Evolutionary conservation across 768 basidiomycete genomes (phyloP).

Genomic region (Sporobolomyces pararoseus): DNA sequence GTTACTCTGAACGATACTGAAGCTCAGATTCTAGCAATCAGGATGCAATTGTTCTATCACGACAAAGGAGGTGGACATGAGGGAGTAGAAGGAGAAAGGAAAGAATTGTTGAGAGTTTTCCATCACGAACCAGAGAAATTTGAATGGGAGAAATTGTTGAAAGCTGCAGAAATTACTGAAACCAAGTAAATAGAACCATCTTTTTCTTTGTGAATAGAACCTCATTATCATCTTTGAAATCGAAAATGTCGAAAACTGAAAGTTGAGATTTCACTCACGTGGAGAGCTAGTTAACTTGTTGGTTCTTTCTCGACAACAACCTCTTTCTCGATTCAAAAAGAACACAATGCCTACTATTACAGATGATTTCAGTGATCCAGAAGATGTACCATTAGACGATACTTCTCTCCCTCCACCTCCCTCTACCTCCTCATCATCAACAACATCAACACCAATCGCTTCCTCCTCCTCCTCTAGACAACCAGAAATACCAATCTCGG

Average conservation of each 20-base stretch:
- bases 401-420: not conserved
- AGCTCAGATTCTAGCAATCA: constrained; percentile 74
- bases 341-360: constrained; percentile 33
- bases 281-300: not conserved
- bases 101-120: constrained; percentile 63
- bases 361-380: constrained; percentile 38
- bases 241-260: too few species aligned
- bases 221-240: too few species aligned
- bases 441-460: too few species aligned
- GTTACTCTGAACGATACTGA: constrained; percentile 66
- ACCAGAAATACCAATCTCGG: not conserved
- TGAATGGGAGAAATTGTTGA: constrained; percentile 73
- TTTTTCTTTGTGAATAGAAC: too few species aligned
- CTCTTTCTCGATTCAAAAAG: not conserved
- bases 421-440: constrained; percentile 2
- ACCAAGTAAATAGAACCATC: not conserved
- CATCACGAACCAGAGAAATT: constrained; percentile 75
- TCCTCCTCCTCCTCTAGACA: not conserved
- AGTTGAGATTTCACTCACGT: too few species aligned
- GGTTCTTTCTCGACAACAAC: not conserved
- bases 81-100: constrained; percentile 51
- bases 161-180: constrained; percentile 43
- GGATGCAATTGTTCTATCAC: constrained; percentile 78
- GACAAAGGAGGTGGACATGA: constrained; percentile 45
- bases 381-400: constrained; percentile 22